Base-by-base conservation (phyloP, 2,329 filamentous ascomycete genomes). In the Aspergillus sp. region DNA sequence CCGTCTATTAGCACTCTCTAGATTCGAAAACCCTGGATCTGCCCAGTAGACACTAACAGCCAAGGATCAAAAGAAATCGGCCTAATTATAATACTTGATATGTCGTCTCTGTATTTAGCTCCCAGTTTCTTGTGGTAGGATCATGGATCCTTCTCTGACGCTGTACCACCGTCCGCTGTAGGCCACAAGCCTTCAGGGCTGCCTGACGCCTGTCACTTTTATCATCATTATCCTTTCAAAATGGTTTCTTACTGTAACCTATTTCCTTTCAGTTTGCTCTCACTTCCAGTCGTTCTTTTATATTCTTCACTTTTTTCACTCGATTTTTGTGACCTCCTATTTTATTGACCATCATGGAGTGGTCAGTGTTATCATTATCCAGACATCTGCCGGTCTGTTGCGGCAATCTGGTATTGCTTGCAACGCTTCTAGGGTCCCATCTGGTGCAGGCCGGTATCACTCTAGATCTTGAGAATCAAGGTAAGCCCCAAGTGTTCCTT, bases 381-480 rank as follows among this genome's bases (percentile, higher is more conserved):
- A 10, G 29, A 19, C 19, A 19, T 30, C 10, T 30, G 29, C 30
- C 12, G 9, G 12, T 26, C 36, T 39, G 3, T 19, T 8, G 36
- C 12, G 4, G 36, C 36, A 26, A 26, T 27, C 10, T 7, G 6
- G 9, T 39, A 39, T 19, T 47, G 6, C 39, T 56, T 5, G 35
- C 44, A 7, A 47, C 47, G 29, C 42, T 62, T 10, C 51, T 62
- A 26, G 56, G 52, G 32, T 48, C 51, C 32, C 55, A 56, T 52
- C 41, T 52, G 47, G 56, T 48, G n/a, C 47, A 52, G 42, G 56
- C 50, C 42, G 41, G 48, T 26, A 58, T 57, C 40, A 26, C 51
- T n/a, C 47, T 65, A n/a, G 52, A 63, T 33, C 19, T 62, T n/a
- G 49, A 52, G 35, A 49, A 55, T 49, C 48, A 54, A 48, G 48